A percentile compares a stretch with the other conserved stretches of the same genome.
Evolutionary conservation across 1,139 yeast species (phyloP).

Genomic region (Pichia cactophila): DNA sequence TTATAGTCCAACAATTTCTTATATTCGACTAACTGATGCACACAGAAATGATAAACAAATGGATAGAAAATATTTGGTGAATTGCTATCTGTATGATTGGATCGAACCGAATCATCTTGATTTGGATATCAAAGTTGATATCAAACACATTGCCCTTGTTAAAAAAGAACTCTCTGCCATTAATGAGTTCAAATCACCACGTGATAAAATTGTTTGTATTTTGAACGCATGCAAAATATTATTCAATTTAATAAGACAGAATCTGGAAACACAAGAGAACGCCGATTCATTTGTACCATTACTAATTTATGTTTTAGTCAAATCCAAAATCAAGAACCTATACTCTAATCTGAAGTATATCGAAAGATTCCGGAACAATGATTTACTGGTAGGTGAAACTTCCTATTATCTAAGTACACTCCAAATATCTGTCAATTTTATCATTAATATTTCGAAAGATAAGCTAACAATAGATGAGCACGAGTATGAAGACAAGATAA

Average conservation of each 20-base stretch:
- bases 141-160: slow-evolving; percentile 63
- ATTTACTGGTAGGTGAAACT: slow-evolving; percentile 77
- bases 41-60: slow-evolving; percentile 56
- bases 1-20: slow-evolving; percentile 68
- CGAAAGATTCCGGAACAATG: slow-evolving; percentile 71
- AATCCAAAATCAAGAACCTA: slow-evolving; percentile 54
- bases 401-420: slow-evolving; percentile 83
- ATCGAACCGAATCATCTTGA: slow-evolving; percentile 76
- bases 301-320: slow-evolving; percentile 68
- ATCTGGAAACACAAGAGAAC: slow-evolving; percentile 50
- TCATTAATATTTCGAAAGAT: slow-evolving; percentile 50
- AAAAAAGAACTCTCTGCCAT: slow-evolving; percentile 66
- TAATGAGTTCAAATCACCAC: slow-evolving; percentile 80
- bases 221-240: slow-evolving; percentile 89
- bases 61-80: slow-evolving; percentile 50
- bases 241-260: slow-evolving; percentile 71
- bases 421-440: slow-evolving; percentile 76
- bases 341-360: slow-evolving; percentile 78
- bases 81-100: slow-evolving; percentile 65
- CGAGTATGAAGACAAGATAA: slow-evolving; percentile 45
- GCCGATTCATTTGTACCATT: slow-evolving; percentile 93
- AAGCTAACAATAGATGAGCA: slow-evolving; percentile 56
- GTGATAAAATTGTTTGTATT: slow-evolving; percentile 89
- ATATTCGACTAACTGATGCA: slow-evolving; percentile 37
- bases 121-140: slow-evolving; percentile 48